These are phyloP conservation scores for Endocarpon pusillum DNA, from an alignment of 495 filamentous ascomycete genomes.

Conservation along the genomic window DNA sequence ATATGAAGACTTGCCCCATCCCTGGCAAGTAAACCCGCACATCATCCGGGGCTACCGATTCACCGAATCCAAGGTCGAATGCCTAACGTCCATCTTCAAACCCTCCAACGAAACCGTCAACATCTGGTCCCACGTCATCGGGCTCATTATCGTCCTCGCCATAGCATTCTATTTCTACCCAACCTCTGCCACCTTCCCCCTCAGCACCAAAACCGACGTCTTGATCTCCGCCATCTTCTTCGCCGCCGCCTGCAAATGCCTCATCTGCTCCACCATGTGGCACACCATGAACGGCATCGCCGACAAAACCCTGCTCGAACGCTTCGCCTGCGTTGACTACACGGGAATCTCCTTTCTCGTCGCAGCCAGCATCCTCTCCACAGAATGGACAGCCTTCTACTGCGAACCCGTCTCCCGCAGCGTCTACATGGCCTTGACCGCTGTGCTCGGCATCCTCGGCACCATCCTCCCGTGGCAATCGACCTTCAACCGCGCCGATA, in stretches of 20 bases:
- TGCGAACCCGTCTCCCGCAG: conserved; percentile 81
- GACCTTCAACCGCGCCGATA: conserved; percentile 79
- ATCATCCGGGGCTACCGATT: conserved; percentile 88
- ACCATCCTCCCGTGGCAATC: conserved; percentile 95
- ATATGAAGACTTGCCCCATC: conserved; percentile 78
- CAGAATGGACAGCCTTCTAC: conserved; percentile 97
- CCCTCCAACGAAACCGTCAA: conserved; percentile 90
- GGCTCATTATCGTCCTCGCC: conserved; percentile 68
- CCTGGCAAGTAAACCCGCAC: conserved; percentile 91
- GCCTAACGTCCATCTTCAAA: conserved; percentile 62
- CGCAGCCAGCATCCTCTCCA: conserved; percentile 93
- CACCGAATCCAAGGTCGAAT: conserved; percentile 70
- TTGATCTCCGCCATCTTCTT: conserved; percentile 89
- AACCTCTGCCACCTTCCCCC: conserved; percentile 60
- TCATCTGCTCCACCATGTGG: conserved; percentile 91
- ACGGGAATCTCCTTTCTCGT: conserved; percentile 94
- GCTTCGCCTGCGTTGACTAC: conserved; percentile 97
- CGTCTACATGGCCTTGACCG: conserved; percentile 71
- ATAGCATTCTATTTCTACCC: conserved; percentile 97
- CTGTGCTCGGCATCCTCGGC: conserved; percentile 66
- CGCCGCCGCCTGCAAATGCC: conserved; percentile 88
- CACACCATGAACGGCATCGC: conserved; percentile 96
- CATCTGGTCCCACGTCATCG: conserved; percentile 91
- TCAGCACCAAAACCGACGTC: conserved; percentile 74
- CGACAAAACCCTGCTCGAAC: conserved; percentile 73